Percentiles rank a stretch among this genome's conserved stretches.
Conservation (phyloP, 2,329 filamentous ascomycete species). For the Chaetomiaceae sp. region DNA sequence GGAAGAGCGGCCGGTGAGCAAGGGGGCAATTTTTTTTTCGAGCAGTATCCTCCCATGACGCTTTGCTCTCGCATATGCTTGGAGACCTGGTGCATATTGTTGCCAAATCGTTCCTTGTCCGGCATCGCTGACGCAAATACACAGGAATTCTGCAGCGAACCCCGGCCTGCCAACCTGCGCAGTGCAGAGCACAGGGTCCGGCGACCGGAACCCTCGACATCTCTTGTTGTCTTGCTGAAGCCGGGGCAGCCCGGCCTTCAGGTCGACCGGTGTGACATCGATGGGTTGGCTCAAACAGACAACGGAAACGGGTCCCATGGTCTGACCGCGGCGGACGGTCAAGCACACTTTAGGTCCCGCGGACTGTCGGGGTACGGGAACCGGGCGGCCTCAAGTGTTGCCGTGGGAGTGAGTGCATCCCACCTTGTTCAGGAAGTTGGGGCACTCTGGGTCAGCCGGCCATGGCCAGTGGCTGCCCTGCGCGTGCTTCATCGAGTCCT, state of each 20-base stretch:
- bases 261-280: not conserved
- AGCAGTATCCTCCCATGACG: slow-evolving; percentile 15
- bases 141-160: slow-evolving; percentile 23
- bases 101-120: slow-evolving; percentile 20
- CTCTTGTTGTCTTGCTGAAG: not conserved
- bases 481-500: not conserved
- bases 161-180: slow-evolving; percentile 5
- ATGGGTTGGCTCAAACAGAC: not conserved
- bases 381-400: slow-evolving; percentile 9
- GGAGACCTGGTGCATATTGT: slow-evolving; percentile 21
- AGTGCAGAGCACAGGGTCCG: no score
- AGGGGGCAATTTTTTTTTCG: slow-evolving; percentile 15
- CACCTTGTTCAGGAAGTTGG: not conserved
- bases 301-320: not conserved
- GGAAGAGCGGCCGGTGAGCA: slow-evolving; percentile 15
- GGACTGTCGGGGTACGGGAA: not conserved
- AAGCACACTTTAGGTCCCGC: not conserved
- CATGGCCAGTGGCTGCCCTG: not conserved
- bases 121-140: slow-evolving; percentile 24
- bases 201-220: slow-evolving; percentile 1
- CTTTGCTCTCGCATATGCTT: slow-evolving; percentile 22
- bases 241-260: not conserved
- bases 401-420: slow-evolving; percentile 9
- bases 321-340: slow-evolving; percentile 18
- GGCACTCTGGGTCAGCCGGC: not conserved